phyloP scores from a whole-genome alignment of 345 rosid genomes.

The Corchorus olitorius region DNA sequence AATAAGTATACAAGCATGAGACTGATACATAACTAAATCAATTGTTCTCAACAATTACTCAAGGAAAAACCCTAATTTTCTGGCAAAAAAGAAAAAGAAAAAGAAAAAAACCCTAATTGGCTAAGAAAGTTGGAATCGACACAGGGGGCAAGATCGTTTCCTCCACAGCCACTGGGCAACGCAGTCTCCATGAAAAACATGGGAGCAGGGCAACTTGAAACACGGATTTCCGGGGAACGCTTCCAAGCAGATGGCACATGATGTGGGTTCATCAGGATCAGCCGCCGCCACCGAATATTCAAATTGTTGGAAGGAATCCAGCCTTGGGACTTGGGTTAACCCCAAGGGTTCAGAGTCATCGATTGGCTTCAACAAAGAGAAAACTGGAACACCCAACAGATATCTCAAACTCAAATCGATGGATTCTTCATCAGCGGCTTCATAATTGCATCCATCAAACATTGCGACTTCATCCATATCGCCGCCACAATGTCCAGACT shows the following conservation, averaged over 20 bases:
- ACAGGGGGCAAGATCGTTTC: conserved; percentile 2
- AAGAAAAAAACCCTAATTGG: not conserved
- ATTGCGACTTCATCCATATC: not conserved
- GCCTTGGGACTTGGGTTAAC: no score
- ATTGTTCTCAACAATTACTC: no score
- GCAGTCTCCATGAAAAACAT: not conserved
- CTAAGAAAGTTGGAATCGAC: not conserved
- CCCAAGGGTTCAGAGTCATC: no score
- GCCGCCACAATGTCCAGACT: not conserved
- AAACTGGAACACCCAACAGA: not conserved
- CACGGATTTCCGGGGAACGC: not conserved
- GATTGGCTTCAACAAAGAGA: no score
- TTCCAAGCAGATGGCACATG: not conserved
- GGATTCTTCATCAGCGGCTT: not conserved
- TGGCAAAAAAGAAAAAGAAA: no score
- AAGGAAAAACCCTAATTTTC: no score
- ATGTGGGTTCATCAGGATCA: not conserved
- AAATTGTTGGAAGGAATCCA: not conserved
- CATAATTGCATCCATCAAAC: not conserved
- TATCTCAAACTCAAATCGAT: not conserved
- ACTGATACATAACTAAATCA: no score
- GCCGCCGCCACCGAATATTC: no score
- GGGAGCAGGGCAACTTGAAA: not conserved
- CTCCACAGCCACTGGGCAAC: conserved; percentile 1
- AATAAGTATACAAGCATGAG: no score